phyloP scores from a whole-genome alignment of 2,329 filamentous ascomycete species.

The Pseudogymnoascus sp. region DNA sequence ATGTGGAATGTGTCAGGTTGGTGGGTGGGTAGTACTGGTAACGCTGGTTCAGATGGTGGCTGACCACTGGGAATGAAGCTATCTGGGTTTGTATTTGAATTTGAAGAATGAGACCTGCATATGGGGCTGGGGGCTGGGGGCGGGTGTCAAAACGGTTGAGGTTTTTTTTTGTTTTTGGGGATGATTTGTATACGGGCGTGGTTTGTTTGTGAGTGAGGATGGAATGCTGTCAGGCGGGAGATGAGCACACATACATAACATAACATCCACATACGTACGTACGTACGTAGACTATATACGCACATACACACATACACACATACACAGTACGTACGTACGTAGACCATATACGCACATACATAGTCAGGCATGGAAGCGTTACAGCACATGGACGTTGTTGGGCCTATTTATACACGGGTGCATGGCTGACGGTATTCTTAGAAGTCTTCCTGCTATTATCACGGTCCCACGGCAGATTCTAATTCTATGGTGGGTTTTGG shows the following conservation, averaged over 20 bases:
- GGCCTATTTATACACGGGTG: slow-evolving; percentile 1
- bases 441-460: background rate
- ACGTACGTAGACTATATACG: background rate
- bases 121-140: background rate
- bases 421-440: background rate
- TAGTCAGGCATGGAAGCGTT: background rate
- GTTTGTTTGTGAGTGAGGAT: background rate
- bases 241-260: background rate
- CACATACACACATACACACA: too few species aligned
- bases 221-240: background rate
- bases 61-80: background rate
- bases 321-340: background rate
- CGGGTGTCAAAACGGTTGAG: background rate
- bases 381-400: background rate
- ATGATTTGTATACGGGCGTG: background rate
- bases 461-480: background rate
- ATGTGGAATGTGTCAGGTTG: background rate
- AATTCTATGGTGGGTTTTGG: background rate
- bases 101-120: slow-evolving; percentile 3
- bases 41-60: background rate
- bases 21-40: background rate
- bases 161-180: background rate
- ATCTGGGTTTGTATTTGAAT: background rate
- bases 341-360: background rate
- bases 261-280: too few species aligned